Evolutionary conservation across 495 filamentous ascomycete genomes (phyloP), one percentile per base, ranked within the genome.

Genomic region (Cladorrhinum samala): DNA sequence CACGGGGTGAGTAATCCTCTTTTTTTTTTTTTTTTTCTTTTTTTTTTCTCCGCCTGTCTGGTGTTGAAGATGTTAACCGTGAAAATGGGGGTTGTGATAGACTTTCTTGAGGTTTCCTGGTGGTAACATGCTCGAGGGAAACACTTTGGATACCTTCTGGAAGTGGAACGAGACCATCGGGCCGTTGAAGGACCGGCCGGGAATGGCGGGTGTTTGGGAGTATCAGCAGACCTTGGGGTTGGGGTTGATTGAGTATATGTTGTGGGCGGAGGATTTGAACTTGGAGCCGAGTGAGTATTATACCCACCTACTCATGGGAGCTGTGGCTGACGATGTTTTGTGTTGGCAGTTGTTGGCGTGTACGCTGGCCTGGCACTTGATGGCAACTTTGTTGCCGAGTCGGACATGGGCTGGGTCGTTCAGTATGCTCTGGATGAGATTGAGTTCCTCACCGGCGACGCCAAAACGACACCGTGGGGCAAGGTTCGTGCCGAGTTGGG

Each of bases 91-190:
- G n/a, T n/a, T n/a, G n/a, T n/a, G n/a, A 53, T 47, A 62, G 52
- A 73, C 60, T 20, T 82, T 85, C 57, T 68, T 88, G 33, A 73
- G 85, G 5, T 79, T 85, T 39, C 84, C 84, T 0, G 84, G 83
- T 21, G 85, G 85, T 1, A 87, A 87, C 59, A 86, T 84, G 61
- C 64, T 86, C 53, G 82, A 85, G 55, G 82, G 82, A 20, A 60
- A 76, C 36, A 77, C 63, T 19, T 68, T 76, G 33, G 65, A 62
- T 16, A 72, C 68, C 40, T 72, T 75, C 55, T 88, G 84, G 83
- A 77, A 81, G 40, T 88, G 85, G 85, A 83, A 85, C 58, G 70
- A 79, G 50, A 85, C 83, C 2, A 77, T 88, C 44, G 85, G 85
- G 0, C 77, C 80, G 0, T 68, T 87, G 2, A 80, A 77, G 24